Conservation (phyloP, 306 rosid genomes). For the Prosopis cineraria region DNA sequence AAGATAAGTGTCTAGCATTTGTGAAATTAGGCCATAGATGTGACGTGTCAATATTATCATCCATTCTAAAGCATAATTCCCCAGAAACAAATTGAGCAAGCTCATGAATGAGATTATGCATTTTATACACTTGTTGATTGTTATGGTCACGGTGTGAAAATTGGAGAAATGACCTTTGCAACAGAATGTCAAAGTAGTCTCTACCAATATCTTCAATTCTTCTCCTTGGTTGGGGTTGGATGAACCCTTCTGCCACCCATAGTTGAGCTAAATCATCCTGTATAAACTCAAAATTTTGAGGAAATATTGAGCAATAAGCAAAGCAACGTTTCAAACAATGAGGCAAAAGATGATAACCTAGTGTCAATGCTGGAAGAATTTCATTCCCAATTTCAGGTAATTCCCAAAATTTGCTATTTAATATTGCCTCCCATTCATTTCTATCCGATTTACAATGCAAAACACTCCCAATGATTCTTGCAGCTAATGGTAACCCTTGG, state of each 20-base stretch:
- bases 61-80: constrained; percentile 23
- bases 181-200: constrained; percentile 25
- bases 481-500: constrained; percentile 16
- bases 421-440: constrained; percentile 8
- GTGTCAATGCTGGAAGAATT: constrained; percentile 13
- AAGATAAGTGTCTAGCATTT: constrained; percentile 29
- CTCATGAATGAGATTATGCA: constrained; percentile 35
- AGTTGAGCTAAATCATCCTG: constrained; percentile 33
- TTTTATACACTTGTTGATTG: not conserved
- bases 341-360: constrained; percentile 32
- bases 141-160: not conserved
- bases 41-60: not conserved
- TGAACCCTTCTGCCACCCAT: constrained; percentile 39
- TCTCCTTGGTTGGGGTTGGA: constrained; percentile 17
- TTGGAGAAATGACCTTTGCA: constrained; percentile 22
- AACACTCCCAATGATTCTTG: not conserved
- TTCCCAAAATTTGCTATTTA: constrained; percentile 19
- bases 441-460: not conserved
- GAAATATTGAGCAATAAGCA: constrained; percentile 31
- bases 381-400: not conserved
- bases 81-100: constrained; percentile 28
- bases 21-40: not conserved
- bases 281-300: constrained; percentile 20
- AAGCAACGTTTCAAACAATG: constrained; percentile 32
- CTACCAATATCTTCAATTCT: constrained; percentile 31